phyloP scores from a whole-genome alignment of 177 flowering plant species.

The Vitis hybrid region DNA sequence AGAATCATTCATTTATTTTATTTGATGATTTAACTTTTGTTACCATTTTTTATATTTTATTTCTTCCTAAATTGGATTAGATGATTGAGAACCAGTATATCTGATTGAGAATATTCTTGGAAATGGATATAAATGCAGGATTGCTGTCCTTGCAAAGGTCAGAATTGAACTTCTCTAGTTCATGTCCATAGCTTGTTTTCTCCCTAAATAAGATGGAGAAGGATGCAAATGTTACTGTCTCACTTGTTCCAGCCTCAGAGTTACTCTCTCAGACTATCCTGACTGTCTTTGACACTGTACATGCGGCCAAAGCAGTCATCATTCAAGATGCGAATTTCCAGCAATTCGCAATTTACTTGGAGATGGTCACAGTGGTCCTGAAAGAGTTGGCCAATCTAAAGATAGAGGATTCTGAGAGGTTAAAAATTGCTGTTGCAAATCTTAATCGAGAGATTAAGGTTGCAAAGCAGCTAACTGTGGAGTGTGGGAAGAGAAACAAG shows the following conservation, averaged over 20 bases:
- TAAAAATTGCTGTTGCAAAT: slow-evolving; percentile 27
- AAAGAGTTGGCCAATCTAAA: slow-evolving; percentile 30
- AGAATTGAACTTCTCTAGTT: neutral
- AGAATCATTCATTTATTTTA: no score
- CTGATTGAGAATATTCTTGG: no score
- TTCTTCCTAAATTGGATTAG: no score
- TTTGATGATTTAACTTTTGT: no score
- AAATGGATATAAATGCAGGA: no score
- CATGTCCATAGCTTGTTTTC: neutral
- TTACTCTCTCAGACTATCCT: slow-evolving; percentile 25
- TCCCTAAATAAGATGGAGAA: slow-evolving; percentile 1
- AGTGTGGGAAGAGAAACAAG: slow-evolving; percentile 43
- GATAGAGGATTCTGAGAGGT: slow-evolving; percentile 20
- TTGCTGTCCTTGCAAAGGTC: neutral
- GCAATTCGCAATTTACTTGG: slow-evolving; percentile 33
- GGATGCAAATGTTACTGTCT: slow-evolving; percentile 6
- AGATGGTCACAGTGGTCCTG: slow-evolving; percentile 34
- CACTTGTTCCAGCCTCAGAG: slow-evolving; percentile 33
- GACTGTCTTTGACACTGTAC: slow-evolving; percentile 12
- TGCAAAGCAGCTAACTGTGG: slow-evolving; percentile 31
- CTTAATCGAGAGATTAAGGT: slow-evolving; percentile 28
- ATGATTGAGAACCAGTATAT: no score
- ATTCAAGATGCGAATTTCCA: slow-evolving; percentile 38
- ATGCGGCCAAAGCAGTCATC: slow-evolving; percentile 33
- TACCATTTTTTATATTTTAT: no score